These are phyloP conservation scores for Neophaeococcomyces mojaviensis DNA, from an alignment of 2,329 filamentous ascomycete species.

Conservation along the genomic window DNA sequence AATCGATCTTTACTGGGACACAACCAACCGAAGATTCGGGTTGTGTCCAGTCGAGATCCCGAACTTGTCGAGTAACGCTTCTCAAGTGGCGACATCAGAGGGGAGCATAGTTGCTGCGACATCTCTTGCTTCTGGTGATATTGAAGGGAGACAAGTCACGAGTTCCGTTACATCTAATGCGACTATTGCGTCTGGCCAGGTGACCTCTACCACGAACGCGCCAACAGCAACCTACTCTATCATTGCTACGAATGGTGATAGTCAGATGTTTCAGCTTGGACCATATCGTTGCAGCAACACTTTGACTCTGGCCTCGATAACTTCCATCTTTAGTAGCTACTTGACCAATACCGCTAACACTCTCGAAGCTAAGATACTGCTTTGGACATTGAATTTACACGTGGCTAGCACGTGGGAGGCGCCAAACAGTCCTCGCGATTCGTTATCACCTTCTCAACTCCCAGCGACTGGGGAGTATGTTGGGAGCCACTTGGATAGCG, in stretches of 20 bases:
- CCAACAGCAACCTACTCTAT: constrained; percentile 21
- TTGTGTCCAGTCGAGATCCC: constrained; percentile 49
- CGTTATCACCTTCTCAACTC: constrained; percentile 35
- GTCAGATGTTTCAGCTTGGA: constrained; percentile 37
- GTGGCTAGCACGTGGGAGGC: constrained; percentile 40
- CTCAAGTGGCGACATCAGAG: neutral
- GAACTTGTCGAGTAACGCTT: constrained; percentile 8
- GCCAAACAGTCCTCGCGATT: constrained; percentile 36
- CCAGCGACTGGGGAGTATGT: constrained; percentile 40
- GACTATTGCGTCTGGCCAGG: neutral
- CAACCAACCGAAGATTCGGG: constrained; percentile 46
- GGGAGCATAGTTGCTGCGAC: neutral
- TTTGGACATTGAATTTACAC: constrained; percentile 54
- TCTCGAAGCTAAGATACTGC: constrained; percentile 46
- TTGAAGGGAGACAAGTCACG: neutral
- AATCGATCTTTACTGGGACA: constrained; percentile 59
- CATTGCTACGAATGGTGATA: constrained; percentile 2
- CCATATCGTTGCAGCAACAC: constrained; percentile 48
- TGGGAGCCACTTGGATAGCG: constrained; percentile 41
- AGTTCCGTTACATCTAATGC: constrained; percentile 1
- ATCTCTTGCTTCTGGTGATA: neutral
- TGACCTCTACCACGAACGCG: constrained; percentile 9
- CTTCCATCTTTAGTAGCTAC: constrained; percentile 46
- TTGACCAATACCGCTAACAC: constrained; percentile 47
- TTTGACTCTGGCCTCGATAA: constrained; percentile 45